Evolutionary conservation across 2,329 filamentous ascomycete species (phyloP).

Genomic region (Aspergillus candidus): DNA sequence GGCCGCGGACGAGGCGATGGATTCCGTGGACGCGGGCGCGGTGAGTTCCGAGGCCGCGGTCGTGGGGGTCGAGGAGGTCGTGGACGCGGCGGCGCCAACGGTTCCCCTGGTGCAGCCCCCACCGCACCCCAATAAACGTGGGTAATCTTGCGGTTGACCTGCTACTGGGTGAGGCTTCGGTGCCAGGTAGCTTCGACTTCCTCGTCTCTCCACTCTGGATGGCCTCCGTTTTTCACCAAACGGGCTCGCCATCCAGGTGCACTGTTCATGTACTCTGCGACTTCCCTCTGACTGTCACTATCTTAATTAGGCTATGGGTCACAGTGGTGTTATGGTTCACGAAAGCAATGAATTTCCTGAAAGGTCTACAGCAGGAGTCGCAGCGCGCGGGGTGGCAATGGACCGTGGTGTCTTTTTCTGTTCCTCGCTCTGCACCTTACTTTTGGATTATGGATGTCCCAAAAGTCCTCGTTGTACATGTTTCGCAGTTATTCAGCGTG

Average conservation of each 20-base stretch:
- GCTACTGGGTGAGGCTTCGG: neutral
- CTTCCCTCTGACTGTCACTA: conserved; percentile 13
- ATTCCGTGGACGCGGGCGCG: conserved; percentile 32
- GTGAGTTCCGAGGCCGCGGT: conserved; percentile 32
- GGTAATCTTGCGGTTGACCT: neutral
- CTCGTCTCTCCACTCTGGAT: conserved; percentile 1
- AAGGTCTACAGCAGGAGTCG: conserved; percentile 14
- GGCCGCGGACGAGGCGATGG: conserved; percentile 34
- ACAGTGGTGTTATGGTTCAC: conserved; percentile 32
- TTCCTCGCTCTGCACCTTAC: conserved; percentile 7
- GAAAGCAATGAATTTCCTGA: conserved; percentile 30
- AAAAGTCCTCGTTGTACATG: conserved; percentile 27
- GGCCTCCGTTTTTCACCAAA: neutral
- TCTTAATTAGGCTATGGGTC: conserved; percentile 17
- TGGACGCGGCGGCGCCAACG: conserved; percentile 25
- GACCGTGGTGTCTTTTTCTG: conserved; percentile 1
- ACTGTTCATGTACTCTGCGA: neutral
- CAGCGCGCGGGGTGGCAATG: too few relatives aligned
- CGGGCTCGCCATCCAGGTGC: too few relatives aligned
- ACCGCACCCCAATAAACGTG: conserved; percentile 10
- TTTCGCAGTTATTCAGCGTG: conserved; percentile 34
- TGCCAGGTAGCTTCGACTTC: neutral
- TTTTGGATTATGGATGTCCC: conserved; percentile 12
- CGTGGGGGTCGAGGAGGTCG: conserved; percentile 24
- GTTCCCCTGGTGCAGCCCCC: conserved; percentile 19